phyloP scores from a whole-genome alignment of 805 yeast species.

The Hanseniaspora thailandica region DNA sequence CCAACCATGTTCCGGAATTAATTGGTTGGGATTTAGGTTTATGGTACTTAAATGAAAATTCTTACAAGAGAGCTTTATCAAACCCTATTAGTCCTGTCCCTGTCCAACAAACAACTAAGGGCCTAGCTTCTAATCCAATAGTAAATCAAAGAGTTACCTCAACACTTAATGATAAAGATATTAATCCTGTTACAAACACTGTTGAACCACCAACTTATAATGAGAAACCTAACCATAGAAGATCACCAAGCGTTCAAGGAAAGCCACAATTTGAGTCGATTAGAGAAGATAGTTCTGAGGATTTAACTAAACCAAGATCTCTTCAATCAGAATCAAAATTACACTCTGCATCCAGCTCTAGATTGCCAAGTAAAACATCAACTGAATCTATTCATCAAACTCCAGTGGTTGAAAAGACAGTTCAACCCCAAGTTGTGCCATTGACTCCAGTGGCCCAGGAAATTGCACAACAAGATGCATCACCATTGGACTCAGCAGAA shows the following conservation, averaged over 20 bases:
- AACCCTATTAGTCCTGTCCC: background rate
- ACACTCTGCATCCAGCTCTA: background rate
- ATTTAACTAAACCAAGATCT: background rate
- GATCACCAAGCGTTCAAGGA: constrained; percentile 12
- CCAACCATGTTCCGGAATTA: constrained; percentile 44
- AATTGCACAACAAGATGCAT: background rate
- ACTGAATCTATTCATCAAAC: background rate
- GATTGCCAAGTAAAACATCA: background rate
- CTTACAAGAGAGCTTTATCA: constrained; percentile 29
- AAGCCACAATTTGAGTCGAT: constrained; percentile 8
- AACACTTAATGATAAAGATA: background rate
- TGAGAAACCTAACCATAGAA: background rate
- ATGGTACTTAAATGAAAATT: constrained; percentile 32
- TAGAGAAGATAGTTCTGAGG: background rate
- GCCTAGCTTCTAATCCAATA: background rate
- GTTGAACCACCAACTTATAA: background rate
- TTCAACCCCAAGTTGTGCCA: background rate
- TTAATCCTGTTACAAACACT: background rate
- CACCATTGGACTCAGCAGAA: background rate
- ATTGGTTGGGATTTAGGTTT: constrained; percentile 39
- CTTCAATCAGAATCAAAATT: background rate
- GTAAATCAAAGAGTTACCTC: constrained; percentile 4
- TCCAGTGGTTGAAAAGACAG: background rate
- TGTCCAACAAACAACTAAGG: background rate
- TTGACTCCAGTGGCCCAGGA: background rate